Evolutionary conservation across 306 rosid species (phyloP).

Genomic region (Cicer bijugum): DNA sequence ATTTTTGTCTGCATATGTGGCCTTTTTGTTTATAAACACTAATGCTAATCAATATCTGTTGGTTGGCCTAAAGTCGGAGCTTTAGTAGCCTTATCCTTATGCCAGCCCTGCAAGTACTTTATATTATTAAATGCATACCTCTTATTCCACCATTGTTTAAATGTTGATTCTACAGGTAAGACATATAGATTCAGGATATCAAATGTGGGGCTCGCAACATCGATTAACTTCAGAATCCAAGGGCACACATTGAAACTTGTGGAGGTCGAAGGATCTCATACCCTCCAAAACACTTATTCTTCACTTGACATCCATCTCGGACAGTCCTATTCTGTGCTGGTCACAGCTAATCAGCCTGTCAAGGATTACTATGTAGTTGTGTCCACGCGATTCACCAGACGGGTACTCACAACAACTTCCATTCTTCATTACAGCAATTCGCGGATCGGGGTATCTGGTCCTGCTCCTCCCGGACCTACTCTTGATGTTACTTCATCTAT

Average conservation of each 20-base stretch:
- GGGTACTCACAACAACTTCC: constrained; percentile 79
- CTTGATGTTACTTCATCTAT: constrained; percentile 67
- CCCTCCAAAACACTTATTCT: constrained; percentile 76
- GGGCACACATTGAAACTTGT: constrained; percentile 81
- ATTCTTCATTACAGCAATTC: constrained; percentile 93
- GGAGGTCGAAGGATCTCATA: constrained; percentile 98
- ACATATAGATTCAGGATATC: constrained; percentile 93
- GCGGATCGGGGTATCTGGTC: constrained; percentile 72
- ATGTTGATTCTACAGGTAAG: constrained; percentile 62
- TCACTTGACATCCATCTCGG: constrained; percentile 91
- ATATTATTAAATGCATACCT: constrained; percentile 22
- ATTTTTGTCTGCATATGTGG: no score
- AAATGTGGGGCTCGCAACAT: constrained; percentile 90
- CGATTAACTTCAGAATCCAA: constrained; percentile 90
- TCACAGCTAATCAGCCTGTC: constrained; percentile 87
- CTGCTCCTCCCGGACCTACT: constrained; percentile 80
- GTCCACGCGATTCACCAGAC: constrained; percentile 76
- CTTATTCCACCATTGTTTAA: constrained; percentile 24
- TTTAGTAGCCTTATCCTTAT: no score
- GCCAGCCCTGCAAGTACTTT: no score
- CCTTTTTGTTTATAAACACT: no score
- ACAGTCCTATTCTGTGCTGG: constrained; percentile 87
- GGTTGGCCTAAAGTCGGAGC: no score
- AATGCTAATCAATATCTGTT: no score
- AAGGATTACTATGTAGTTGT: constrained; percentile 85